A percentile compares a stretch with the other conserved stretches of the same genome.
Evolutionary conservation across 2,329 filamentous ascomycete genomes (phyloP).

Genomic region (Boeremia exigua): DNA sequence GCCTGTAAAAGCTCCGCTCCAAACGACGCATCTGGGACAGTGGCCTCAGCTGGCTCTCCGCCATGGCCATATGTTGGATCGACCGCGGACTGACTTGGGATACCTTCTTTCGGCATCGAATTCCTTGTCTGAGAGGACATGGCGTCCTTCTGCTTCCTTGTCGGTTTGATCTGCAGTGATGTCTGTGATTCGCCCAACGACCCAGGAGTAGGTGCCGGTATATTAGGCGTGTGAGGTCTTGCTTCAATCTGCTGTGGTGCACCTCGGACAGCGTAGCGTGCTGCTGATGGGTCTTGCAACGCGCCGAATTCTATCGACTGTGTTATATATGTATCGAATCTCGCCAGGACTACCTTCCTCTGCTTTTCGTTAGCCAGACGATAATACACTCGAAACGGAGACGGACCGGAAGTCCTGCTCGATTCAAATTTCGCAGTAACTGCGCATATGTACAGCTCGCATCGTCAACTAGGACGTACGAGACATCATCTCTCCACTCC

Average conservation of each 20-base stretch:
- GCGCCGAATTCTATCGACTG: constrained; percentile 51
- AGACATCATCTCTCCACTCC: constrained; percentile 63
- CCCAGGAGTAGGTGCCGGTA: background rate
- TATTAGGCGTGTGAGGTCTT: background rate
- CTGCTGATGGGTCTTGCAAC: constrained; percentile 60
- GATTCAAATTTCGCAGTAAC: constrained; percentile 63
- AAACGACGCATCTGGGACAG: constrained; percentile 12
- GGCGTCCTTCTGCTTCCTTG: constrained; percentile 50
- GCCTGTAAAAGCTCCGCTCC: constrained; percentile 67
- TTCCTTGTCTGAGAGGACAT: constrained; percentile 38
- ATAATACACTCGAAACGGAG: rapidly evolving
- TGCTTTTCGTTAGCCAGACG: constrained; percentile 16
- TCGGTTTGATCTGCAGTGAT: constrained; percentile 60
- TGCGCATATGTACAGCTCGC: constrained; percentile 65
- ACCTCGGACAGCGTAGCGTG: constrained; percentile 66
- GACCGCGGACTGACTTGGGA: constrained; percentile 11
- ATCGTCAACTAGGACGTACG: constrained; percentile 81
- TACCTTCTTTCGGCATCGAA: constrained; percentile 50
- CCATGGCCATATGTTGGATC: constrained; percentile 15
- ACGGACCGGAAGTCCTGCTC: constrained; percentile 57
- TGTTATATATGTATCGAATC: constrained; percentile 52
- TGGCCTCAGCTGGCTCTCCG: background rate
- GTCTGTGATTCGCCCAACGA: constrained; percentile 25
- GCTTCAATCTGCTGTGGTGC: constrained; percentile 35
- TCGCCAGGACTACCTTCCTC: constrained; percentile 58